Percentiles rank a stretch among this genome's conserved stretches.
phyloP scores from a whole-genome alignment of 2,329 filamentous ascomycete genomes.

The Aspergillus carbonarius region DNA sequence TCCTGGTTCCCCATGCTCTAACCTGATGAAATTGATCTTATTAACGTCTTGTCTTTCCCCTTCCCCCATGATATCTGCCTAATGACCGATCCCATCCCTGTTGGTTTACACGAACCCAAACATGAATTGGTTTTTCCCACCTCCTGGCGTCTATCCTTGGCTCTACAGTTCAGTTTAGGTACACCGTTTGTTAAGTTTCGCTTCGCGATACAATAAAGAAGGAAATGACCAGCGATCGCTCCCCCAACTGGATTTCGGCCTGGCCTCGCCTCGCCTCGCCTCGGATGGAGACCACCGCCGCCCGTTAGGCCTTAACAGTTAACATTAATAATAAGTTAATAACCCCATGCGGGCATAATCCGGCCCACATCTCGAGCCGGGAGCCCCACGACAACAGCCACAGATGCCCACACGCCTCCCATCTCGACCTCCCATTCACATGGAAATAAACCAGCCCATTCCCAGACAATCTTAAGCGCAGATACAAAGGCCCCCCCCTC shows the following conservation, averaged over 20 bases:
- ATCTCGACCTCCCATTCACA: no score
- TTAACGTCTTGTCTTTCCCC: background rate
- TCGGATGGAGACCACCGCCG: background rate
- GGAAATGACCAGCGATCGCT: background rate
- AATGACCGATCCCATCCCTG: background rate
- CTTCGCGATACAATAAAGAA: background rate
- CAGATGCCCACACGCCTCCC: no score
- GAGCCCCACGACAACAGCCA: constrained; percentile 5
- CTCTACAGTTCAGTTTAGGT: background rate
- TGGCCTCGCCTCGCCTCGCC: background rate
- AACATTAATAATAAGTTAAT: background rate
- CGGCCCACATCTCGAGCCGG: background rate
- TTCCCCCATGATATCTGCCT: background rate
- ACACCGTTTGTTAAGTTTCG: background rate
- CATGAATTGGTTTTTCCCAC: background rate
- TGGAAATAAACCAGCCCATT: no score
- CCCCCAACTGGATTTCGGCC: background rate
- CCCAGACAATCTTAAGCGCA: no score
- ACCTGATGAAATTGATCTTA: constrained; percentile 21
- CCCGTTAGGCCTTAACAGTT: background rate
- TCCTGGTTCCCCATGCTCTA: constrained; percentile 19
- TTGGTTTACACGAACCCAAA: background rate
- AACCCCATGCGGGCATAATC: background rate
- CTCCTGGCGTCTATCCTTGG: background rate
- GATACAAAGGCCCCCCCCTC: no score